Evolutionary conservation across 345 rosid genomes (phyloP), one percentile per base, ranked within the genome.

Genomic region (Populus nigra): DNA sequence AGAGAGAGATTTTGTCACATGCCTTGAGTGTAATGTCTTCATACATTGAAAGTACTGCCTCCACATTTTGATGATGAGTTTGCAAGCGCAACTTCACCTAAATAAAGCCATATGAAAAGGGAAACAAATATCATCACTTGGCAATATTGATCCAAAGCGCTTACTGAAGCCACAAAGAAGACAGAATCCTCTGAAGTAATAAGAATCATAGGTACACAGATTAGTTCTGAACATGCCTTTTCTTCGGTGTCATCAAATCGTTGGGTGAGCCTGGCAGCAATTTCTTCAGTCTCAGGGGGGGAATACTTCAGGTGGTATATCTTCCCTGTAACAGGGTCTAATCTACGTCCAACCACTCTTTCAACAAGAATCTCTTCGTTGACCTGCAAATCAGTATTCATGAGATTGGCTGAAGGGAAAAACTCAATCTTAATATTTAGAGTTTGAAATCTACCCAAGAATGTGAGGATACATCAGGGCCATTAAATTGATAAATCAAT

Each of bases 161-260:
- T 38, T 20, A 57, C 15, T 7, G 22, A 57, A 68, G 6, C 25
- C 59, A 55, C 62, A 23, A 69, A 78, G 55, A 68, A 43, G 22
- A 71, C n/a, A 80, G 18, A 63, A 43, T 39, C 22, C 39, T 70
- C 33, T 25, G 4, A 8, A 31, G 59, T n/a, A 59, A 8, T 22
- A 41, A 78, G 73, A 31, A 12, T 43, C 45, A 53, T 39, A 62
- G 43, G 50, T 23, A 68, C 7, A 75, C 31, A 65, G 49, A 63
- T 69, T 39, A 68, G 47, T 59, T 55, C 68, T 31, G 50, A 41
- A 83, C 86, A 76, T 88, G 85, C 99, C 98, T 92, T 95, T 75
- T 95, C 98, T 86, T 89, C 93, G 0, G 98, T 95, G 83, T 95
- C 98, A 83, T 95, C 99, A 81, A 95, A 93, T 53, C 97, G 90